Evolutionary conservation across 1,284 basidiomycete species (phyloP).

Genomic region (Apiotrichum veenhuisii): DNA sequence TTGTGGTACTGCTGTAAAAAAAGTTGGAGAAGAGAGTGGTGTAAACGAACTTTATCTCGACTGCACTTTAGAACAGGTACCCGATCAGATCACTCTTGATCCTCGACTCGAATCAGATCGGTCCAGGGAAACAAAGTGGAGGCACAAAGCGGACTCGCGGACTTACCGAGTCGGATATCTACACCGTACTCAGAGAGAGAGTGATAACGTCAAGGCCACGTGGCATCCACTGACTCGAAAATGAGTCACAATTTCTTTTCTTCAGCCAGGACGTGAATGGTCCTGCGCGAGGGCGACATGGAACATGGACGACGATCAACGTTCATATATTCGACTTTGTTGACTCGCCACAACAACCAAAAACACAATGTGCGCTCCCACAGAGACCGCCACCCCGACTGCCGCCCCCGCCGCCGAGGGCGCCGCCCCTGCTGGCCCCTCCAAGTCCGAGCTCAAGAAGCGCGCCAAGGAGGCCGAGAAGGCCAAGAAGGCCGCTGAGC

Average conservation of each 20-base stretch:
- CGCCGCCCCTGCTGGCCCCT: constrained; percentile 52
- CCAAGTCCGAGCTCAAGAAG: constrained; percentile 91
- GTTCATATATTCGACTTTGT: too few species aligned
- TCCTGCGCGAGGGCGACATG: too few species aligned
- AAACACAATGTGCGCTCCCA: constrained; percentile 24
- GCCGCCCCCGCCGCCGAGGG: constrained; percentile 16
- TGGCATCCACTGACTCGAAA: not conserved
- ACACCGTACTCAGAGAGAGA: too few species aligned
- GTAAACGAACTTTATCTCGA: too few species aligned
- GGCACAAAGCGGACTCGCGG: too few species aligned
- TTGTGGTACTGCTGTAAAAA: not conserved
- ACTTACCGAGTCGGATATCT: too few species aligned
- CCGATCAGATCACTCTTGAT: too few species aligned
- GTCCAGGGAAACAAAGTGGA: too few species aligned
- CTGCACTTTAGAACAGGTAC: too few species aligned
- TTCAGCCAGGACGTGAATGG: too few species aligned
- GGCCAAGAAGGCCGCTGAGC: constrained; percentile 81
- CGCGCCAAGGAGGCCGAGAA: constrained; percentile 89
- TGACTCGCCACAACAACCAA: not conserved
- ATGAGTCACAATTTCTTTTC: not conserved
- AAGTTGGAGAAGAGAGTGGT: not conserved
- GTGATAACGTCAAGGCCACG: not conserved
- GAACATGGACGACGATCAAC: too few species aligned
- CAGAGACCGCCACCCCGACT: constrained; percentile 10
- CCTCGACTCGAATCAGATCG: too few species aligned